phyloP scores from a whole-genome alignment of 176 grass and related monocot species.

The Bonia amplexicaulis region DNA sequence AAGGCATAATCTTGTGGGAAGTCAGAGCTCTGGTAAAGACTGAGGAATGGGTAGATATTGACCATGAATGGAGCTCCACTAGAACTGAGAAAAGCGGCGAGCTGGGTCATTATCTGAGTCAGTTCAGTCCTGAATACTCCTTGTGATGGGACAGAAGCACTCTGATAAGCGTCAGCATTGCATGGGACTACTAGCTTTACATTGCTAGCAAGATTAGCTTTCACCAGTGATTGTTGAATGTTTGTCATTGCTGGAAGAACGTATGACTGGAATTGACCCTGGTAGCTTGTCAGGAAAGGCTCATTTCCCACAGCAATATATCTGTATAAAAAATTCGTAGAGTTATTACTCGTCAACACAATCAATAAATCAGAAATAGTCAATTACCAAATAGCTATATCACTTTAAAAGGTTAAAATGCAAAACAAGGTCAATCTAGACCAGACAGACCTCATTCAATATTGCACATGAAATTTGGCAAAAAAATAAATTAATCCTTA shows the following conservation, averaged over 20 bases:
- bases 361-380: not conserved
- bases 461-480: not conserved
- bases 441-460: not conserved
- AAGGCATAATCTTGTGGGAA: conserved; percentile 99
- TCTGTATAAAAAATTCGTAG: conserved; percentile 34
- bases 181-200: conserved; percentile 89
- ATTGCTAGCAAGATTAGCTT: conserved; percentile 79
- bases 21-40: conserved; percentile 81
- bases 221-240: conserved; percentile 81
- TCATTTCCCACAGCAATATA: conserved; percentile 96
- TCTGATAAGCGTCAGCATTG: conserved; percentile 90
- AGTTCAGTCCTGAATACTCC: conserved; percentile 82
- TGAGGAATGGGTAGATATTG: conserved; percentile 95
- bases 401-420: not conserved
- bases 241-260: conserved; percentile 74
- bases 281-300: conserved; percentile 91
- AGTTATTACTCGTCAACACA: not conserved
- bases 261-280: conserved; percentile 64
- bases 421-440: not conserved
- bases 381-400: not conserved
- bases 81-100: conserved; percentile 68
- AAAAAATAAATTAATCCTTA: not conserved
- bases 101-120: conserved; percentile 89
- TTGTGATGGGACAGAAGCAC: conserved; percentile 69
- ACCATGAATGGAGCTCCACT: conserved; percentile 86